These are phyloP conservation scores for Pelargonium citronellum DNA, from an alignment of 441 rosid genomes.

Conservation along the genomic window DNA sequence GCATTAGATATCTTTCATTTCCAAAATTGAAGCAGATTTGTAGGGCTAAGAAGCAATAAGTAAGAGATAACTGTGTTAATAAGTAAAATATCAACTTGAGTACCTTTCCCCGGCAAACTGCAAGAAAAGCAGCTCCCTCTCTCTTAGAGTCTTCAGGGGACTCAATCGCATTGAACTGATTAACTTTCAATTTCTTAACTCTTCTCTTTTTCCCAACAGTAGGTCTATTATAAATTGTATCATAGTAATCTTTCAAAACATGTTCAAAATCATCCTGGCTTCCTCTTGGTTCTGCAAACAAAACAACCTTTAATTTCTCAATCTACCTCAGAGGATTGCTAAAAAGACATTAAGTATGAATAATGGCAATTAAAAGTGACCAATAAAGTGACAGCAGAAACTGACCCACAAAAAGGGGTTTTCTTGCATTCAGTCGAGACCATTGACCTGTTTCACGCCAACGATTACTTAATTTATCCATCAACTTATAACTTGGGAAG, in stretches of 20 bases:
- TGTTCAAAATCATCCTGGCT: slow-evolving; percentile 77
- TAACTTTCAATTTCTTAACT: slow-evolving; percentile 38
- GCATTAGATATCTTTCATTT: background rate
- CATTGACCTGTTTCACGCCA: slow-evolving; percentile 96
- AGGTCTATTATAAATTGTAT: slow-evolving; percentile 39
- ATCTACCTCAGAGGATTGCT: slow-evolving; percentile 12
- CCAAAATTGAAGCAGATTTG: background rate
- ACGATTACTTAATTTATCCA: slow-evolving; percentile 81
- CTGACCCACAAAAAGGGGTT: slow-evolving; percentile 71
- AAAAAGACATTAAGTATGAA: slow-evolving; percentile 11
- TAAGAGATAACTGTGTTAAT: background rate
- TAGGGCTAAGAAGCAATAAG: background rate
- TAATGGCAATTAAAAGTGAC: slow-evolving; percentile 8
- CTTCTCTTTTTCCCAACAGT: slow-evolving; percentile 48
- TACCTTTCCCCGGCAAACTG: slow-evolving; percentile 97
- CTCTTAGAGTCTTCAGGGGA: slow-evolving; percentile 33
- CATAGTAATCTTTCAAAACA: slow-evolving; percentile 71
- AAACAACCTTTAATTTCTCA: slow-evolving; percentile 22
- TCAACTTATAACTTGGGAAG: slow-evolving; percentile 96
- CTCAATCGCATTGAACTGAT: slow-evolving; percentile 30
- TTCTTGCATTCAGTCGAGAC: slow-evolving; percentile 61
- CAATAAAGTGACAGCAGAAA: slow-evolving; percentile 6
- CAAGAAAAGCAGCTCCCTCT: slow-evolving; percentile 88
- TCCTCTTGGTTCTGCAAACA: slow-evolving; percentile 79
- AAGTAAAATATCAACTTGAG: slow-evolving; percentile 16